These are phyloP conservation scores for Glarea lozoyensis DNA, from an alignment of 495 filamentous ascomycete genomes.

Conservation along the genomic window DNA sequence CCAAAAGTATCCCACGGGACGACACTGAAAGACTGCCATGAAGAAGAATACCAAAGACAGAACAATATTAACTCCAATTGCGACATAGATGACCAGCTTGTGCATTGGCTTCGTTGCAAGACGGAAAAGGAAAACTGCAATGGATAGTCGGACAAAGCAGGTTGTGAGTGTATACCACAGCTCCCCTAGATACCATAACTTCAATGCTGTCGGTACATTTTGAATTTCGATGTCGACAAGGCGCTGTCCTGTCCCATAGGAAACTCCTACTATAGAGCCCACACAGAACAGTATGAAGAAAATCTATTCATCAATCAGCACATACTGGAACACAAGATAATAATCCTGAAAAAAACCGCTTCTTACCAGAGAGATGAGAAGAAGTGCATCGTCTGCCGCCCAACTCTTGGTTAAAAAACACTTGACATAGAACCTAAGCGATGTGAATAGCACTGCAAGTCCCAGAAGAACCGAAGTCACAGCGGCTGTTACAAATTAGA, in stretches of 20 bases:
- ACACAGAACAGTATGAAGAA: slow-evolving; percentile 10
- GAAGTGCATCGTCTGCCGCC: slow-evolving; percentile 15
- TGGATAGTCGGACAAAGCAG: slow-evolving; percentile 28
- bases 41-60: slow-evolving; percentile 30
- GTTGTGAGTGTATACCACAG: slow-evolving; percentile 28
- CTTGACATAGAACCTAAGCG: slow-evolving; percentile 16
- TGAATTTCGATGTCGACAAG: slow-evolving; percentile 2
- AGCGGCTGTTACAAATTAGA: slow-evolving; percentile 9
- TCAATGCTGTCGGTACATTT: slow-evolving; percentile 9
- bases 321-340: background rate
- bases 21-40: slow-evolving; percentile 31
- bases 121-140: slow-evolving; percentile 32
- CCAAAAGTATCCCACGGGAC: slow-evolving; percentile 30
- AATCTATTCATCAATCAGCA: slow-evolving; percentile 5
- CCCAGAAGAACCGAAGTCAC: slow-evolving; percentile 14
- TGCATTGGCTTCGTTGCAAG: slow-evolving; percentile 25
- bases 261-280: slow-evolving; percentile 4
- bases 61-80: slow-evolving; percentile 15
- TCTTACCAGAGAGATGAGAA: slow-evolving; percentile 13
- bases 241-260: slow-evolving; percentile 15
- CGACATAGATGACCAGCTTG: slow-evolving; percentile 26
- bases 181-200: slow-evolving; percentile 23
- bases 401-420: slow-evolving; percentile 12
- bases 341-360: background rate
- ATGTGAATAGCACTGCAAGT: slow-evolving; percentile 14